Percentiles rank a stretch among this genome's conserved stretches.
phyloP scores from a whole-genome alignment of 2,329 filamentous ascomycete species.

The Camptophora hylomeconis region DNA sequence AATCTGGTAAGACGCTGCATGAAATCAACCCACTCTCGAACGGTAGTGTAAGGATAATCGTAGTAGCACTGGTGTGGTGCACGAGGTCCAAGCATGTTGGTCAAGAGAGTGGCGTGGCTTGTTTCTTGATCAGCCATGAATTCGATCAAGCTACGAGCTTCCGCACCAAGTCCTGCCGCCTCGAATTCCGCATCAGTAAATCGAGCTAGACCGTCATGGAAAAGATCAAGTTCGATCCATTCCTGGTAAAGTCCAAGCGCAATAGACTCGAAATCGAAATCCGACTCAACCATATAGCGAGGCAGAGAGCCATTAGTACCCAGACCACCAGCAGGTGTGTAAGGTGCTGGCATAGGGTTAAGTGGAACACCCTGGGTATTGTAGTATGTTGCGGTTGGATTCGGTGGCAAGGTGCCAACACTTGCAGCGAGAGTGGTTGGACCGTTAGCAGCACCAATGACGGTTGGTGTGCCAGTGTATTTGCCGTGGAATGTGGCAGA shows the following conservation, averaged over 20 bases:
- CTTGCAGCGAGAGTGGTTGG: neutral
- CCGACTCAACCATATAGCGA: constrained; percentile 21
- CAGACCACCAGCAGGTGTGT: neutral
- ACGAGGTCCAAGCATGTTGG: constrained; percentile 60
- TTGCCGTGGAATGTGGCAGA: neutral
- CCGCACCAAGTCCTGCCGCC: constrained; percentile 51
- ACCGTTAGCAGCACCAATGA: constrained; percentile 1
- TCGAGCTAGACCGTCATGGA: constrained; percentile 59
- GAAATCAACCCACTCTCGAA: constrained; percentile 71
- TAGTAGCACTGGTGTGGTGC: constrained; percentile 65
- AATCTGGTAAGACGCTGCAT: constrained; percentile 73
- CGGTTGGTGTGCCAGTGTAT: neutral
- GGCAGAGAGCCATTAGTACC: constrained; percentile 1
- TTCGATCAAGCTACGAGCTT: constrained; percentile 57
- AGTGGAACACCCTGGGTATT: neutral
- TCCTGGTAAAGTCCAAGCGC: constrained; percentile 66
- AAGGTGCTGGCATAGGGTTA: constrained; percentile 1
- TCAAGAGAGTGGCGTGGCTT: constrained; percentile 63
- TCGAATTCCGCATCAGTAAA: constrained; percentile 60
- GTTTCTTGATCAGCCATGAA: constrained; percentile 69
- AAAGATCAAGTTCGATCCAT: constrained; percentile 73
- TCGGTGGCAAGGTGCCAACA: neutral
- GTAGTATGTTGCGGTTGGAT: constrained; percentile 1
- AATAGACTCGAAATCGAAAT: constrained; percentile 73
- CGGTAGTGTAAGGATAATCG: constrained; percentile 64